A percentile compares a stretch with the other conserved stretches of the same genome.
These are phyloP conservation scores for Erythrophleum ivorense DNA, from an alignment of 331 rosid species.

Conservation along the genomic window DNA sequence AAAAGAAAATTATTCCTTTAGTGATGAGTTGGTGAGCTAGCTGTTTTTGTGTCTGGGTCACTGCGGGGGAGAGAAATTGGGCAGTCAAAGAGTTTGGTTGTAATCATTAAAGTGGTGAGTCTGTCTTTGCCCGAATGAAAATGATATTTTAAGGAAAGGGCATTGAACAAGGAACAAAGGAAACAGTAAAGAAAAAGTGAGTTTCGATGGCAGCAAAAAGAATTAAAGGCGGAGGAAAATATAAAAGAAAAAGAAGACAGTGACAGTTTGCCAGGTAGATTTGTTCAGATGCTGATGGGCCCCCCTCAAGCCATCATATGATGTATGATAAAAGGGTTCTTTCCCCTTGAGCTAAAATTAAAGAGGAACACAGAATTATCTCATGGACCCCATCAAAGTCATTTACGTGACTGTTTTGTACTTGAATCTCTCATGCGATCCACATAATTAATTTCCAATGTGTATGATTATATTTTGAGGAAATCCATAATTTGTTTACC, in stretches of 20 bases:
- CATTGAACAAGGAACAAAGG: conserved; percentile 53
- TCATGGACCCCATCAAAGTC: conserved; percentile 36
- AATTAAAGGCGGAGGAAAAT: conserved; percentile 45
- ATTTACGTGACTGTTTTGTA: neutral
- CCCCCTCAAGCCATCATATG: conserved; percentile 49
- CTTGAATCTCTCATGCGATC: no score
- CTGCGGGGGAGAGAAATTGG: conserved; percentile 32
- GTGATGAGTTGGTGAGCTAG: neutral
- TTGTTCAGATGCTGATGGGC: conserved; percentile 55
- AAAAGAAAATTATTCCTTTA: neutral
- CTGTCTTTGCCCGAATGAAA: conserved; percentile 79
- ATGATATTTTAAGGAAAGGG: conserved; percentile 92
- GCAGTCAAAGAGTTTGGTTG: conserved; percentile 88
- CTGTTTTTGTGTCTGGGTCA: conserved; percentile 9
- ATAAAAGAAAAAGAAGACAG: conserved; percentile 63
- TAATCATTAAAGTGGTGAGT: conserved; percentile 72
- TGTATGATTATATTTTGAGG: neutral
- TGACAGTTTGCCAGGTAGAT: conserved; percentile 79
- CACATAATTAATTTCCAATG: no score
- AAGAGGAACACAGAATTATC: conserved; percentile 25
- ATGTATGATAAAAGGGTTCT: conserved; percentile 67
- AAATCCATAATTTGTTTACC: neutral
- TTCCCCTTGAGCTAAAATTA: conserved; percentile 47
- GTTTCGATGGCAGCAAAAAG: conserved; percentile 56
- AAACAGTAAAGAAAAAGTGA: conserved; percentile 72